These are phyloP conservation scores for Cladophialophora exuberans DNA, from an alignment of 2,329 filamentous ascomycete genomes.

Conservation along the genomic window DNA sequence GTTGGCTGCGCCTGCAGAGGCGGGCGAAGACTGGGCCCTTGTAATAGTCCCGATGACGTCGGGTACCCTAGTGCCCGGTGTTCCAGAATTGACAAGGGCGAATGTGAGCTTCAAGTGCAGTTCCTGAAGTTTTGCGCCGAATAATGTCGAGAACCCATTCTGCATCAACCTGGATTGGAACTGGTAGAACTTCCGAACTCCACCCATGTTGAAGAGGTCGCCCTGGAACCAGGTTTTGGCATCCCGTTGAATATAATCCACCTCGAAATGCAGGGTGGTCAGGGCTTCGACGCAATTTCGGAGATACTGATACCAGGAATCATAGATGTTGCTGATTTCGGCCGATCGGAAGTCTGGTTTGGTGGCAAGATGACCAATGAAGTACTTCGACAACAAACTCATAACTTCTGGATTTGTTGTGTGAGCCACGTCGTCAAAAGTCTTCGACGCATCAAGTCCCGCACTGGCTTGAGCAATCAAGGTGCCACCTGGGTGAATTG, in stretches of 20 bases:
- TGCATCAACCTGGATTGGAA: constrained; percentile 22
- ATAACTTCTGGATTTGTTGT: constrained; percentile 21
- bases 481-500: constrained; percentile 19
- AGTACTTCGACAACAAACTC: constrained; percentile 22
- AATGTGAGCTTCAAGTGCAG: constrained; percentile 22
- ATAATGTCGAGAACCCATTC: constrained; percentile 21
- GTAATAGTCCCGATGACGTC: constrained; percentile 26
- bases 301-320: constrained; percentile 23
- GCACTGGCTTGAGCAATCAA: constrained; percentile 21
- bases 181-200: constrained; percentile 22
- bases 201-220: constrained; percentile 21
- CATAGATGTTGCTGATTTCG: constrained; percentile 21
- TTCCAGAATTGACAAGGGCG: constrained; percentile 16
- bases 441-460: constrained; percentile 23
- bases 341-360: constrained; percentile 16
- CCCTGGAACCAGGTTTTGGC: constrained; percentile 21
- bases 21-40: constrained; percentile 13
- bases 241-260: constrained; percentile 21
- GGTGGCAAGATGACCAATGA: constrained; percentile 17
- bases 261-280: constrained; percentile 24
- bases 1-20: constrained; percentile 10
- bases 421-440: constrained; percentile 21
- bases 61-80: constrained; percentile 15
- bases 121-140: constrained; percentile 23
- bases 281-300: constrained; percentile 22